Conservation (phyloP, 495 filamentous ascomycete genomes). For the Xylaria telfairii region DNA sequence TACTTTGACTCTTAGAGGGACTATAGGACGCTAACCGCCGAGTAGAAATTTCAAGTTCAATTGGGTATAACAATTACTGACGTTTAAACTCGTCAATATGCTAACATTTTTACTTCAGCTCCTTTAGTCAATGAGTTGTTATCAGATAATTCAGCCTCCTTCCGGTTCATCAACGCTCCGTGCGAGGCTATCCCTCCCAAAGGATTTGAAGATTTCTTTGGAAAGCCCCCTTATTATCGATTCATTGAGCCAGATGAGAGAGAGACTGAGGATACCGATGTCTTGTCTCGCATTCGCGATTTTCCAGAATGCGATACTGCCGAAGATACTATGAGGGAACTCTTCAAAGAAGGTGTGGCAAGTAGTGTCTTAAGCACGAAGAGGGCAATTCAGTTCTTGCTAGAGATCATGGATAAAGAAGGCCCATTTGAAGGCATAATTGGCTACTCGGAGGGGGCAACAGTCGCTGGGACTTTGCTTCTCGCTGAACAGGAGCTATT, state of each 20-base stretch:
- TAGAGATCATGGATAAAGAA: conserved; percentile 56
- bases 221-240: conserved; percentile 55
- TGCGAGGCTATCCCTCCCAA: conserved; percentile 54
- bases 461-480: conserved; percentile 61
- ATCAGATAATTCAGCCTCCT: conserved; percentile 50
- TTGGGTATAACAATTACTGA: conserved; percentile 43
- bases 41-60: conserved; percentile 60
- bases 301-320: conserved; percentile 55
- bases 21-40: conserved; percentile 29
- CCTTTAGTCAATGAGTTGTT: conserved; percentile 55
- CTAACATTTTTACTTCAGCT: conserved; percentile 39
- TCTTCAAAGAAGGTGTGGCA: conserved; percentile 55
- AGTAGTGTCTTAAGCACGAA: conserved; percentile 49
- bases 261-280: conserved; percentile 49
- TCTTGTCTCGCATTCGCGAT: conserved; percentile 56
- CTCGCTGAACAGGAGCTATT: conserved; percentile 57
- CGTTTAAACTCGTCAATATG: not conserved
- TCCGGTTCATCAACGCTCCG: conserved; percentile 55
- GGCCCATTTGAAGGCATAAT: conserved; percentile 61
- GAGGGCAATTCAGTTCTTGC: conserved; percentile 50
- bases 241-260: conserved; percentile 57
- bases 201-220: conserved; percentile 60
- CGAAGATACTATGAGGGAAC: conserved; percentile 58
- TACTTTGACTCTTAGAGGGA: conserved; percentile 14
- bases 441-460: conserved; percentile 68